Conservation (phyloP, 2,329 filamentous ascomycete species). For the Grosmannia clavigera region DNA sequence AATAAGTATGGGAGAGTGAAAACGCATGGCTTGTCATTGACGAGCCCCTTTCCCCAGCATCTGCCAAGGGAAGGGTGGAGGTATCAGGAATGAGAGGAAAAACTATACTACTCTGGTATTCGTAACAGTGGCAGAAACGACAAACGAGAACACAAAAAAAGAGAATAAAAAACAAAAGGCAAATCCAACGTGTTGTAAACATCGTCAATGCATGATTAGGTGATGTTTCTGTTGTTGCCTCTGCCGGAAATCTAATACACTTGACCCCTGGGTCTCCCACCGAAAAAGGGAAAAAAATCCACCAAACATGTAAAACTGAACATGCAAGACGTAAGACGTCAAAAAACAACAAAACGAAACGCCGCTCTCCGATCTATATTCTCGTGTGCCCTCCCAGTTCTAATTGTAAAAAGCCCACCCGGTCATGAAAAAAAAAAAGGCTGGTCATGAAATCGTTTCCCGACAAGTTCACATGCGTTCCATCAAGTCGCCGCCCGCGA, state of each 20-base stretch:
- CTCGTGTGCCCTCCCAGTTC: background rate
- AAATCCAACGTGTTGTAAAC: background rate
- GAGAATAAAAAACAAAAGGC: background rate
- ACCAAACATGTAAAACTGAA: background rate
- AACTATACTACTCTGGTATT: too few relatives aligned
- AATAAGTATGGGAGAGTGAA: too few relatives aligned
- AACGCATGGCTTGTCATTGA: too few relatives aligned
- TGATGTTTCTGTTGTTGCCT: background rate
- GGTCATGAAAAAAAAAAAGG: background rate
- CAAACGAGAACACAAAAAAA: too few relatives aligned
- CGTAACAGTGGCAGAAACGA: too few relatives aligned
- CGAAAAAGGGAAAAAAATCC: background rate
- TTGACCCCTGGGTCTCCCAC: background rate
- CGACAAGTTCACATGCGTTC: conserved; percentile 9
- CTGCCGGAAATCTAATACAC: background rate
- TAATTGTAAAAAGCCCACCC: background rate
- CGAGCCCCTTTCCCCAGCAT: too few relatives aligned
- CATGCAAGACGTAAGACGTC: background rate
- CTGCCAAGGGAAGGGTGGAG: too few relatives aligned
- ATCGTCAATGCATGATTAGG: background rate
- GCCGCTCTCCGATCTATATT: conserved; percentile 4
- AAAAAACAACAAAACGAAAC: conserved; percentile 1
- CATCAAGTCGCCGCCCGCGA: conserved; percentile 57
- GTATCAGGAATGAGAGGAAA: too few relatives aligned
- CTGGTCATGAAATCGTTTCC: background rate